These are phyloP conservation scores for Colletotrichum brevisporum DNA, from an alignment of 2,329 filamentous ascomycete species.

Conservation along the genomic window DNA sequence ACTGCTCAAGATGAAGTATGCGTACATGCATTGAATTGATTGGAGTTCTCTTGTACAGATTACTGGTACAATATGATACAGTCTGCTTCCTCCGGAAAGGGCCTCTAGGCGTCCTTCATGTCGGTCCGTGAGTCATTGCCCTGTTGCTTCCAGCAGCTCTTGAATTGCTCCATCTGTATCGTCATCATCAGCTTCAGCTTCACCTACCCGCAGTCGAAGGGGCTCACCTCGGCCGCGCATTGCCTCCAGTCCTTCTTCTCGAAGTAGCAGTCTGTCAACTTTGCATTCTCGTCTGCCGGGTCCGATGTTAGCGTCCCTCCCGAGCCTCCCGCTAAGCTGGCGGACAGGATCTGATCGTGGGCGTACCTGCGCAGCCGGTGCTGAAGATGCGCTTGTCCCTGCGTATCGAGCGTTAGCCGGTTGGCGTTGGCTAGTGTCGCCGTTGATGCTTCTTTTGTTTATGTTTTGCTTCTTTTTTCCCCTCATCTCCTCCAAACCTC, in stretches of 20 bases:
- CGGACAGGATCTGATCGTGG: slow-evolving; percentile 38
- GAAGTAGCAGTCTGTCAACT: slow-evolving; percentile 95
- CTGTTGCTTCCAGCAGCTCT: slow-evolving; percentile 90
- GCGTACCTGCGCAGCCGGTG: slow-evolving; percentile 89
- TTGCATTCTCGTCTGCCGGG: slow-evolving; percentile 82
- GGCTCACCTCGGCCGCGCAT: slow-evolving; percentile 87
- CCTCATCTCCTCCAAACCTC: not conserved
- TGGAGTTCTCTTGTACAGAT: slow-evolving; percentile 3
- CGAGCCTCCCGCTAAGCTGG: not conserved
- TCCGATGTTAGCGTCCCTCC: slow-evolving; percentile 2
- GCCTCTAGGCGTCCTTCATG: slow-evolving; percentile 73
- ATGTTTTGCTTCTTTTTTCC: not conserved
- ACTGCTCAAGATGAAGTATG: not conserved
- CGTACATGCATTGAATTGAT: not conserved
- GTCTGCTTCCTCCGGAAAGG: not conserved
- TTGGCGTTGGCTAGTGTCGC: not conserved
- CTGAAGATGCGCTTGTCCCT: slow-evolving; percentile 99
- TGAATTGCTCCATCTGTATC: slow-evolving; percentile 87
- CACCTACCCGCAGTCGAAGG: not conserved
- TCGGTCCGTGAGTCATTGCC: slow-evolving; percentile 88
- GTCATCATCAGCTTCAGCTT: slow-evolving; percentile 11
- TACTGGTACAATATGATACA: not conserved
- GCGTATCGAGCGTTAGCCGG: slow-evolving; percentile 38
- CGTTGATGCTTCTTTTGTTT: not conserved
- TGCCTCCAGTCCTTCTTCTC: slow-evolving; percentile 96